Percentiles rank a stretch among this genome's conserved stretches.
Conservation (phyloP, 257 asterid genomes). For the Nicotiana obtusifolia region DNA sequence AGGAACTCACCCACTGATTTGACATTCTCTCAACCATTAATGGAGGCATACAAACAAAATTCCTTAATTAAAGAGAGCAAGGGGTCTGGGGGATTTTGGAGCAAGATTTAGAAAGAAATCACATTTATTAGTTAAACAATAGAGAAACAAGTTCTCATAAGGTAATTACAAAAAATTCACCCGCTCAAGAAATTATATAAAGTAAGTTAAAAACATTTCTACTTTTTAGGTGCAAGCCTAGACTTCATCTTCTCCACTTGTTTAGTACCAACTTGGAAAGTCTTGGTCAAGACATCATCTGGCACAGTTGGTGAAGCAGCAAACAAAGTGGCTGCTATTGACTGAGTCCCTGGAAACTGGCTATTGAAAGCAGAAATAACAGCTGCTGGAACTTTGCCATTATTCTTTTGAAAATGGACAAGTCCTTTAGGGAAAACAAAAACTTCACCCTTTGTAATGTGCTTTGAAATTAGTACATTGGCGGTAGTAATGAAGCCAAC, state of each 20-base stretch:
- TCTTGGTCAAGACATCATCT: constrained; percentile 48
- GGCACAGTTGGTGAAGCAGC: constrained; percentile 54
- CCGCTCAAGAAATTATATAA: too few species aligned
- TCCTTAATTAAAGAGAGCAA: too few species aligned
- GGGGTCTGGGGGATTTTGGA: too few species aligned
- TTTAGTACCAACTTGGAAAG: constrained; percentile 39
- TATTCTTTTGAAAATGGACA: constrained; percentile 38
- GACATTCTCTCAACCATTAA: too few species aligned
- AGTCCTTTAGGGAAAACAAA: constrained; percentile 59
- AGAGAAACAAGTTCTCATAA: too few species aligned
- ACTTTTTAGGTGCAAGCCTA: constrained; percentile 40
- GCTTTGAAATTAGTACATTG: constrained; percentile 36
- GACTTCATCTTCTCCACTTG: constrained; percentile 46
- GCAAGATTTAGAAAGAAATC: too few species aligned
- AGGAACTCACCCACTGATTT: too few species aligned
- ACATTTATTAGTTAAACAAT: too few species aligned
- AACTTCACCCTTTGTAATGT: constrained; percentile 44
- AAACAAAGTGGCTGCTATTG: constrained; percentile 48
- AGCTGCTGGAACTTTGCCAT: constrained; percentile 38
- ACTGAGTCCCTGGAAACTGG: constrained; percentile 69
- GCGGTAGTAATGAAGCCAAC: constrained; percentile 64
- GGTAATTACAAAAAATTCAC: too few species aligned
- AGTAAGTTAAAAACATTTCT: neutral
- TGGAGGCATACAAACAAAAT: too few species aligned
- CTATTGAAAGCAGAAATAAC: constrained; percentile 65